Conservation (phyloP, 202 grass and related monocot genomes). For the Zizania palustris region DNA sequence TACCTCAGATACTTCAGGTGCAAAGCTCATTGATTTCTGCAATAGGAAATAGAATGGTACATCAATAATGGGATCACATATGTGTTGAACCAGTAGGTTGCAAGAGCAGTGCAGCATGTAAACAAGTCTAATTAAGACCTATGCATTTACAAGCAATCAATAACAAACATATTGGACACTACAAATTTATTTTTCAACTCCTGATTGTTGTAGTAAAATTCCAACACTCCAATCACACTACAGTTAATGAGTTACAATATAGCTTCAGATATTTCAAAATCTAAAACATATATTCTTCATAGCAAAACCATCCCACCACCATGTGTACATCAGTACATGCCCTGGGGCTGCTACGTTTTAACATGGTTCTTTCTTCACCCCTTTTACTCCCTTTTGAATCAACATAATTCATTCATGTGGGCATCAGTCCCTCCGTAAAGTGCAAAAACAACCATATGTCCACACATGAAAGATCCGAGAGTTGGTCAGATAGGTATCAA, state of each 20-base stretch:
- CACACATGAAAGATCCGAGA: conserved; percentile 1
- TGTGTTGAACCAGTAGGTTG: conserved; percentile 16
- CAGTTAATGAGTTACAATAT: not conserved
- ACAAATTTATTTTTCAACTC: not conserved
- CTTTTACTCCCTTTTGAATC: too few relatives aligned
- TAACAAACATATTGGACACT: conserved; percentile 22
- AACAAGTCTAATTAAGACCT: conserved; percentile 31
- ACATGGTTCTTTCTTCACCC: too few relatives aligned
- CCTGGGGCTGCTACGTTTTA: too few relatives aligned
- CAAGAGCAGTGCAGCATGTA: conserved; percentile 24
- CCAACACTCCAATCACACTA: not conserved
- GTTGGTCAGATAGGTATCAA: not conserved
- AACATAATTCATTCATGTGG: too few relatives aligned
- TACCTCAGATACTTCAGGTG: conserved; percentile 51
- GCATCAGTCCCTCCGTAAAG: too few relatives aligned
- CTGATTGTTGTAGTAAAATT: not conserved
- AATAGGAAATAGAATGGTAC: conserved; percentile 35
- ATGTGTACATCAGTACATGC: not conserved
- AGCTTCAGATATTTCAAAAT: not conserved
- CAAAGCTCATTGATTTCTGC: conserved; percentile 66
- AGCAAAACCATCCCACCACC: not conserved
- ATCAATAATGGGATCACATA: conserved; percentile 23
- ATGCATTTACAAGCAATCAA: conserved; percentile 14
- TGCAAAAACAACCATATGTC: not conserved
- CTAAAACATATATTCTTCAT: not conserved